These are phyloP conservation scores for Haberlea rhodopensis DNA, from an alignment of 257 asterid genomes.

Conservation along the genomic window DNA sequence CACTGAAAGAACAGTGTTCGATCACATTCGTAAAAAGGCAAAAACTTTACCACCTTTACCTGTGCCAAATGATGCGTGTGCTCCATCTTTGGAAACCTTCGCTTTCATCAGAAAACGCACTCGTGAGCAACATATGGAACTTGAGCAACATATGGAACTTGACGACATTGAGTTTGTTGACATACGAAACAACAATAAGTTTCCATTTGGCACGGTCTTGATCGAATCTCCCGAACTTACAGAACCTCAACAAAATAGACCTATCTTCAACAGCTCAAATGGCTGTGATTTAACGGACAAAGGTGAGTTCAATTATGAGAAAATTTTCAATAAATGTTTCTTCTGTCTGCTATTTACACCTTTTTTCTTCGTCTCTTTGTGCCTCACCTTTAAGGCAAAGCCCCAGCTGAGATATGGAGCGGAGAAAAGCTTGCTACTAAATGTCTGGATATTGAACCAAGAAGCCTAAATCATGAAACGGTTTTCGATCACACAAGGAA, in stretches of 20 bases:
- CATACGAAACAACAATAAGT: constrained; percentile 32
- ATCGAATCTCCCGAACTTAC: constrained; percentile 28
- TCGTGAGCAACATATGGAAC: constrained; percentile 58
- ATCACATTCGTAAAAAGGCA: constrained; percentile 80
- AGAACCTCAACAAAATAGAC: constrained; percentile 31
- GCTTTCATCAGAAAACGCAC: constrained; percentile 74
- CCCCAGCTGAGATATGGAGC: constrained; percentile 31
- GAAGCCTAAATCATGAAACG: constrained; percentile 33
- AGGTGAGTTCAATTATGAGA: constrained; percentile 39
- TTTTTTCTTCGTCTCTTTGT: background rate
- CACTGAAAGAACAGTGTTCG: constrained; percentile 68
- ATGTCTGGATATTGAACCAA: constrained; percentile 28
- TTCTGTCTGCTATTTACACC: background rate
- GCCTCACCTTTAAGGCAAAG: constrained; percentile 24
- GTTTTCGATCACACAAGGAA: constrained; percentile 33
- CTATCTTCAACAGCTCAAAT: constrained; percentile 25
- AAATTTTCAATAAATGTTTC: background rate
- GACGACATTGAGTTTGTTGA: constrained; percentile 41
- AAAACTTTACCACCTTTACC: constrained; percentile 59
- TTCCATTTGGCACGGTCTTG: constrained; percentile 25
- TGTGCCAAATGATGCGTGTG: constrained; percentile 33
- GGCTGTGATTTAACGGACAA: constrained; percentile 29
- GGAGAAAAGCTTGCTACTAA: constrained; percentile 32
- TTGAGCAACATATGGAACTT: too few relatives aligned
- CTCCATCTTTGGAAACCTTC: constrained; percentile 69